Evolutionary conservation across 2,329 filamentous ascomycete genomes (phyloP).

Genomic region (Aspergillus sp.): DNA sequence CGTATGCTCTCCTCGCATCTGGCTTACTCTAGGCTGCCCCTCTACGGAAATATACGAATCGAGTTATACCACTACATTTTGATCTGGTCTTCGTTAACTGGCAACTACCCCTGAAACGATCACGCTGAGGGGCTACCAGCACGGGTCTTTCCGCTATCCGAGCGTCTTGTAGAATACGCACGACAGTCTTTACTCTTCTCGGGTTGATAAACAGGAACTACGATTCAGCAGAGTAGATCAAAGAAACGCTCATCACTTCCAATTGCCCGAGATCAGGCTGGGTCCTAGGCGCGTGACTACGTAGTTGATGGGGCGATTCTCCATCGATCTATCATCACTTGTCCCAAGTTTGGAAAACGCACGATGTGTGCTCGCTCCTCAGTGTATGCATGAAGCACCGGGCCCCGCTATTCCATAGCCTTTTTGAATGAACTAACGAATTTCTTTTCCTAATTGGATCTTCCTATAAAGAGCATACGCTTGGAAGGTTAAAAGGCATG

Average conservation of each 20-base stretch:
- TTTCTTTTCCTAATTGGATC: too few relatives aligned
- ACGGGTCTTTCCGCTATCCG: neutral
- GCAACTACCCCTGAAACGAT: too few relatives aligned
- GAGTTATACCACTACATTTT: neutral
- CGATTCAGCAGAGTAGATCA: neutral
- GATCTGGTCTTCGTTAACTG: neutral
- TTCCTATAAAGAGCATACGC: too few relatives aligned
- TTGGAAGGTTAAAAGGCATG: too few relatives aligned
- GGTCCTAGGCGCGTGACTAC: neutral
- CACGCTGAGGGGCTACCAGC: too few relatives aligned
- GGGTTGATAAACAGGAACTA: neutral
- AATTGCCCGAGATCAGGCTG: neutral
- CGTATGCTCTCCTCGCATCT: neutral
- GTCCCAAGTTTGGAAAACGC: neutral
- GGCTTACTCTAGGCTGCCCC: neutral
- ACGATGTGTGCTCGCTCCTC: neutral
- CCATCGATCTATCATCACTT: constrained; percentile 1
- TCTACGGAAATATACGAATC: neutral
- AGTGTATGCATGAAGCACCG: neutral
- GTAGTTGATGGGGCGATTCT: neutral
- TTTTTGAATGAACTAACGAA: too few relatives aligned
- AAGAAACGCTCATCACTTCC: neutral
- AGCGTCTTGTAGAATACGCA: neutral
- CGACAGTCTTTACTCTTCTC: neutral
- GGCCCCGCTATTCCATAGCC: neutral